Conservation (phyloP, 2,329 filamentous ascomycete genomes). For the Ophiocordyceps camponoti-saundersi region DNA sequence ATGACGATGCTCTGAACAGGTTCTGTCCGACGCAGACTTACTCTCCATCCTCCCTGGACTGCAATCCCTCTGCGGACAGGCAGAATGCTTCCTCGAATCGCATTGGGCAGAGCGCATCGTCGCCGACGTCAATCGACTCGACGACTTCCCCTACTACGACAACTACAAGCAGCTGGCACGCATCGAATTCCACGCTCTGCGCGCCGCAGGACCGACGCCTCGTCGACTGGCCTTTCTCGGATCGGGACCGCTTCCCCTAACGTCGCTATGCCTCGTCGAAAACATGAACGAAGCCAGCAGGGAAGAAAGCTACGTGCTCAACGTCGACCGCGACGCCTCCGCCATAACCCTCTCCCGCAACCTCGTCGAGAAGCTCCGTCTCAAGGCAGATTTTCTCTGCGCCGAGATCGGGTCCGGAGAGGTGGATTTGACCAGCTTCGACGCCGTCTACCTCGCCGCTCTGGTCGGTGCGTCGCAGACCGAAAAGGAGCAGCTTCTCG, state of each 20-base stretch:
- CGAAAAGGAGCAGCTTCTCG: not conserved
- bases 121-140: not conserved
- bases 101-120: not conserved
- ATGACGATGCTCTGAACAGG: not conserved
- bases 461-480: not conserved
- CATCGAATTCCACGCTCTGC: not conserved
- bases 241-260: not conserved
- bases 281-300: not conserved
- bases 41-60: not conserved
- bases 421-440: not conserved
- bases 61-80: not conserved
- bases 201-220: not conserved
- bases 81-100: not conserved
- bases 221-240: not conserved
- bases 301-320: not conserved
- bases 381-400: not conserved
- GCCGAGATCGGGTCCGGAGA: too few species aligned
- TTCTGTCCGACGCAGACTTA: not conserved
- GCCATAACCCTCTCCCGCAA: not conserved
- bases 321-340: not conserved
- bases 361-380: not conserved
- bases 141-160: not conserved
- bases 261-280: not conserved
- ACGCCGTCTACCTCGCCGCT: not conserved
- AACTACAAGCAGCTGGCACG: not conserved